Base-by-base conservation (phyloP, 352 stramenopile genomes). In the Phytophthora citrophthora region DNA sequence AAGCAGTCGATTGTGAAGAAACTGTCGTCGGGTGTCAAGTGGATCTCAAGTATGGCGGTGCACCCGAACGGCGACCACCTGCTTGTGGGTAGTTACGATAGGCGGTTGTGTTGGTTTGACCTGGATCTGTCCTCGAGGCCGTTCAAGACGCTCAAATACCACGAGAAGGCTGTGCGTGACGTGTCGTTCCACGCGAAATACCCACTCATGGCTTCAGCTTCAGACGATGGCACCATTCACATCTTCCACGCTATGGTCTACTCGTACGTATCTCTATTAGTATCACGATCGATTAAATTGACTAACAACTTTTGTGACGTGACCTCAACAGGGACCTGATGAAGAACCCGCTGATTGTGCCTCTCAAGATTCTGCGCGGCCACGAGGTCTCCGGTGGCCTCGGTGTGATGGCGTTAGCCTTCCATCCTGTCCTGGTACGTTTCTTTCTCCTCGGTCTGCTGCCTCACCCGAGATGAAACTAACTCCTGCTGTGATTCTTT, bases 181-280 rank as follows among this genome's bases (percentile, higher is more conserved):
- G 96, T 98, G 11, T 83, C 86, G 27, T 99, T 96, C 72, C 96
- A 99, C 75, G 70, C 74, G 56, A 94, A 94, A 76, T 99, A 99
- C 72, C 98, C 98, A 41, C 90, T 99, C 31, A 99, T 99, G 95
- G 97, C 97, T 15, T 99, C 97, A 32, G 95, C 94, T 23, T 98
- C 96, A 18, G 98, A 99, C 67, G 98, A 99, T 73, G 98, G 97
- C 58, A 95, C 85, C 45, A 96, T 99, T 64, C 97, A 99, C 79
- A 97, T 99, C 39, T 99, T 99, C 85, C 98, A 99, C 73, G 91
- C 95, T 27, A 99, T 98, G 88, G 97, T 99, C 16, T 99, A 99
- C 84, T 98, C 88, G 86, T 95, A 93, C 82, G 86, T 92, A 47
- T 69, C 62, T 23, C 24, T 26, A 10, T 41, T 66, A 13, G 43